Evolutionary conservation across 495 filamentous ascomycete genomes (phyloP).

Genomic region (Annulohypoxylon maeteangense): DNA sequence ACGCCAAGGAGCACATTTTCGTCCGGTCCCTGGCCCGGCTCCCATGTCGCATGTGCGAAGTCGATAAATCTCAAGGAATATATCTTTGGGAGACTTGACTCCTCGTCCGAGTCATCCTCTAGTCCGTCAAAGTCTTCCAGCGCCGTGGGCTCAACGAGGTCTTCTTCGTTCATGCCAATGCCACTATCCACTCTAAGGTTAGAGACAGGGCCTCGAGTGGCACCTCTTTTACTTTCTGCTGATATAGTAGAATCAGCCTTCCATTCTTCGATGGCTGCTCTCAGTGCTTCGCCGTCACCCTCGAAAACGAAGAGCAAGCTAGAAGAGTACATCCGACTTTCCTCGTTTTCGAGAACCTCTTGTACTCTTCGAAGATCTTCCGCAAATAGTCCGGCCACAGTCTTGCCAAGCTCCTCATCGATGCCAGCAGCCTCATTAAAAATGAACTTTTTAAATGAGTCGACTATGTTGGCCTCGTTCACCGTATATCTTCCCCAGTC

Average conservation of each 20-base stretch:
- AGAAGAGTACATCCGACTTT: conserved; percentile 93
- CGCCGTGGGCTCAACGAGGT: conserved; percentile 35
- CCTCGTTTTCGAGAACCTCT: conserved; percentile 73
- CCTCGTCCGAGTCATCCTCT: conserved; percentile 73
- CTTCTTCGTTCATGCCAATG: conserved; percentile 56
- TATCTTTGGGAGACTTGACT: conserved; percentile 74
- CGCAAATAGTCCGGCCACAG: conserved; percentile 71
- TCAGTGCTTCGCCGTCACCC: conserved; percentile 78
- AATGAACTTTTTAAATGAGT: conserved; percentile 81
- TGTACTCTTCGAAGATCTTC: conserved; percentile 73
- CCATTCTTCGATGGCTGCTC: conserved; percentile 71
- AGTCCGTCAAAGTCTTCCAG: conserved; percentile 51
- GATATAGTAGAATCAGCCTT: conserved; percentile 51
- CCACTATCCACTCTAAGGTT: conserved; percentile 57
- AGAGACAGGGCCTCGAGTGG: conserved; percentile 39
- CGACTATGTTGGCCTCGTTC: conserved; percentile 72
- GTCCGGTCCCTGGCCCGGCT: conserved; percentile 85
- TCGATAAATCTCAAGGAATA: conserved; percentile 91
- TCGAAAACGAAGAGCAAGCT: conserved; percentile 93
- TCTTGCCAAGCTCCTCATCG: conserved; percentile 60
- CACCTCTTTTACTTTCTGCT: conserved; percentile 47
- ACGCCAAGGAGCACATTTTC: conserved; percentile 85
- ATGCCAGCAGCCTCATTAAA: conserved; percentile 70
- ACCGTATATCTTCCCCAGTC: conserved; percentile 80
- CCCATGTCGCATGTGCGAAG: conserved; percentile 93